A percentile compares a stretch with the other conserved stretches of the same genome.
phyloP scores from a whole-genome alignment of 1,139 yeast species.

The Meyerozyma athensensis region DNA sequence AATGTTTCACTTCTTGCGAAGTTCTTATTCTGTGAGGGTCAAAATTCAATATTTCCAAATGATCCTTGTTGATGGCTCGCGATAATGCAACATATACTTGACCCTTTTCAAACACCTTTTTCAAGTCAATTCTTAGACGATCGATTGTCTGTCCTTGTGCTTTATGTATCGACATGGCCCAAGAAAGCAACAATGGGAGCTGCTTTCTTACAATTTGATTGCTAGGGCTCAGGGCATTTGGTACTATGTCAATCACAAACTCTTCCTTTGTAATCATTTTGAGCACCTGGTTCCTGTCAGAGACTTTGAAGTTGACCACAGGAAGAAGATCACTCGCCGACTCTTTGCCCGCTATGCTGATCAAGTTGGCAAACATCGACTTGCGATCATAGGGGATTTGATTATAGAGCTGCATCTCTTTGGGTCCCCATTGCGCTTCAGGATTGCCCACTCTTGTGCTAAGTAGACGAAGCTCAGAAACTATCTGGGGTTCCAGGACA shows the following conservation, averaged over 20 bases:
- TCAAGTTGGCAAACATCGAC: slow-evolving; percentile 22
- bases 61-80: slow-evolving; percentile 74
- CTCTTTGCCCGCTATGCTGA: slow-evolving; percentile 30
- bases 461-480: slow-evolving; percentile 26
- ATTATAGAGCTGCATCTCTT: slow-evolving; percentile 35
- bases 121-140: slow-evolving; percentile 70
- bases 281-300: slow-evolving; percentile 24
- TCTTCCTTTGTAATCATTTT: slow-evolving; percentile 64
- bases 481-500: slow-evolving; percentile 16
- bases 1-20: slow-evolving; percentile 59
- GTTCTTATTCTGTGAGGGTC: slow-evolving; percentile 58
- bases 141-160: slow-evolving; percentile 89
- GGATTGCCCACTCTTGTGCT: slow-evolving; percentile 22
- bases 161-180: slow-evolving; percentile 90
- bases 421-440: slow-evolving; percentile 28
- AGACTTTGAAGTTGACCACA: slow-evolving; percentile 48
- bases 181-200: slow-evolving; percentile 70
- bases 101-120: slow-evolving; percentile 72
- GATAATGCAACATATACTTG: slow-evolving; percentile 90
- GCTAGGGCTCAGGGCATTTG: slow-evolving; percentile 10
- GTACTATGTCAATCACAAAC: slow-evolving; percentile 47
- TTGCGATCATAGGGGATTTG: slow-evolving; percentile 26
- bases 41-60: slow-evolving; percentile 71
- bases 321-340: slow-evolving; percentile 39
- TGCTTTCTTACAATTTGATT: slow-evolving; percentile 44